A percentile compares a stretch with the other conserved stretches of the same genome.
Conservation (phyloP, 164 flowering plant species). For the Umbellularia californica region DNA sequence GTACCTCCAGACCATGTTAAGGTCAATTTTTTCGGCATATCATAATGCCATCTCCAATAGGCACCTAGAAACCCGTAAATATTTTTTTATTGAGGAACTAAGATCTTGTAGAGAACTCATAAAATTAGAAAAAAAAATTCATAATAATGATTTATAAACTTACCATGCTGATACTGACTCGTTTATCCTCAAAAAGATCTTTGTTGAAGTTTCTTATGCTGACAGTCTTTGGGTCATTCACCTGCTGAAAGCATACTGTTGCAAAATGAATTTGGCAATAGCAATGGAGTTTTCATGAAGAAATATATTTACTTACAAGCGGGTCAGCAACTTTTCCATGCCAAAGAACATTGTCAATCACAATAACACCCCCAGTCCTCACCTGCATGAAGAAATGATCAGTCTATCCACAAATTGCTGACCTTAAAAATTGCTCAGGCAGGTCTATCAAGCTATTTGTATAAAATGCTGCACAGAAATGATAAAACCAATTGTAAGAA, state of each 20-base stretch:
- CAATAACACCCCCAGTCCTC: conserved; percentile 81
- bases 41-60: conserved; percentile 94
- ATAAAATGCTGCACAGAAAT: background rate
- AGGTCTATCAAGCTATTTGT: background rate
- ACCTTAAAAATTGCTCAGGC: background rate
- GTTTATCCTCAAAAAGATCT: conserved; percentile 57
- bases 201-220: conserved; percentile 71
- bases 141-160: conserved; percentile 9
- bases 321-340: conserved; percentile 93
- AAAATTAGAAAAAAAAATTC: background rate
- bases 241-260: conserved; percentile 34
- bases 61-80: conserved; percentile 47
- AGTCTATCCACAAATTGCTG: background rate
- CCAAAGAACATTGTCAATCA: conserved; percentile 94
- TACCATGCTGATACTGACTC: conserved; percentile 85
- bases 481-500: background rate
- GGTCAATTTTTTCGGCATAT: conserved; percentile 68
- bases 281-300: background rate
- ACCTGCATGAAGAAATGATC: conserved; percentile 41
- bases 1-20: conserved; percentile 4
- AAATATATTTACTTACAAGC: conserved; percentile 35
- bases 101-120: background rate
- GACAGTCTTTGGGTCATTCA: conserved; percentile 64
- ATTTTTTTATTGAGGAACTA: conserved; percentile 7
- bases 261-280: background rate